These are phyloP conservation scores for Articulospora tetracladia DNA, from an alignment of 495 filamentous ascomycete genomes.

Conservation along the genomic window DNA sequence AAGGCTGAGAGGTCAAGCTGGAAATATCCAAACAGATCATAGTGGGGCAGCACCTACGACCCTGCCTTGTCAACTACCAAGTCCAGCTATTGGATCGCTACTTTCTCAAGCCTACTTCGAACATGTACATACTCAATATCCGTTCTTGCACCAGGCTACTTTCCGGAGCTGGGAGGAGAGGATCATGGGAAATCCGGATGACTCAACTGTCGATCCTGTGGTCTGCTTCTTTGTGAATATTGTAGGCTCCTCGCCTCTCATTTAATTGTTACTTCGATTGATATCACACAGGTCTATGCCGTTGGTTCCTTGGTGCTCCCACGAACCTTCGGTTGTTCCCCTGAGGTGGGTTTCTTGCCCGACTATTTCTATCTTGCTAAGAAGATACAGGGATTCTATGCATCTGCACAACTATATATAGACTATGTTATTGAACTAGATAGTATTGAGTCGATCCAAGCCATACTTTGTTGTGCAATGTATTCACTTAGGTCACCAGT, in stretches of 20 bases:
- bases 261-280: neutral
- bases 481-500: neutral
- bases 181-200: neutral
- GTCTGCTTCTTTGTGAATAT: neutral
- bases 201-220: neutral
- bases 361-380: neutral
- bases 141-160: neutral
- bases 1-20: neutral
- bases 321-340: neutral
- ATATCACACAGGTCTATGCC: neutral
- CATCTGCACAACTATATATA: neutral
- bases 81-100: neutral
- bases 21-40: no score
- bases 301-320: neutral
- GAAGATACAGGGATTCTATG: neutral
- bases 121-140: neutral
- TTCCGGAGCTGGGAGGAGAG: neutral
- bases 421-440: neutral
- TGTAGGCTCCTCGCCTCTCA: neutral
- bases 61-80: neutral
- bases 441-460: neutral
- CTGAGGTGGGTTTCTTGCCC: neutral
- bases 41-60: neutral
- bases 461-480: neutral
- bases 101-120: neutral